Evolutionary conservation across 192 early-diverging fungal genomes (phyloP), one percentile per base, ranked within the genome.

Genomic region (Ramicandelaber brevisporus): DNA sequence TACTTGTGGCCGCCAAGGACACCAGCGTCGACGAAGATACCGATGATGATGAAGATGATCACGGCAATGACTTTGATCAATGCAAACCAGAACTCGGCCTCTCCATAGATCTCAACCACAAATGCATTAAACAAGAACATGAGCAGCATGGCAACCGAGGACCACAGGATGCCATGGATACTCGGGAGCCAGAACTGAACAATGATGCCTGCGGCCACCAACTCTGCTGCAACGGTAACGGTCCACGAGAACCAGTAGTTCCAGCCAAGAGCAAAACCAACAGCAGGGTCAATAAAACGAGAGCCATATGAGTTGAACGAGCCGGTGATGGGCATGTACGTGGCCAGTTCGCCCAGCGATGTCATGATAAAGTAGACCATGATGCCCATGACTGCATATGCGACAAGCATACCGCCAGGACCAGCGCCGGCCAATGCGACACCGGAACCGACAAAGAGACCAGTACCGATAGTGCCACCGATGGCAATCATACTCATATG

Each of bases 341-440:
- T 68, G 1, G 76, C 61, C 71, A 88, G 73, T 43, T 90, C 85
- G 39, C 76, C 81, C 34, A 90, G 57, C 40, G 69, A 73, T 4
- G 70, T 79, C 48, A 73, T 64, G 18, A 77, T 57, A 28, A 69
- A 77, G 23, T 62, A 77, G 8, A 71, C 69, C 47, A 72, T 66
- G 3, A 52, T 53, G 10, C 69, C 73, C 14, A 73, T 74, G 18
- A 70, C 41, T 15, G 40, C 29, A 36, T 75, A 90, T 12, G 80
- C 73, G 8, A 78, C 37, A 27, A 90, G 48, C 3, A 68, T 58
- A 22, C 85, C 85, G 1, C 63, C 55, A 1, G 85, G 78, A 1
- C 85, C 85, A 0, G 74, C 81, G 2, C 49, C 40, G 0, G 73
- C 62, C 16, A 90, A 61, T 11, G 75, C 70, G 0, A 57, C 44